Base-by-base conservation (phyloP, 2,329 filamentous ascomycete genomes). In the Cadophora sp. region DNA sequence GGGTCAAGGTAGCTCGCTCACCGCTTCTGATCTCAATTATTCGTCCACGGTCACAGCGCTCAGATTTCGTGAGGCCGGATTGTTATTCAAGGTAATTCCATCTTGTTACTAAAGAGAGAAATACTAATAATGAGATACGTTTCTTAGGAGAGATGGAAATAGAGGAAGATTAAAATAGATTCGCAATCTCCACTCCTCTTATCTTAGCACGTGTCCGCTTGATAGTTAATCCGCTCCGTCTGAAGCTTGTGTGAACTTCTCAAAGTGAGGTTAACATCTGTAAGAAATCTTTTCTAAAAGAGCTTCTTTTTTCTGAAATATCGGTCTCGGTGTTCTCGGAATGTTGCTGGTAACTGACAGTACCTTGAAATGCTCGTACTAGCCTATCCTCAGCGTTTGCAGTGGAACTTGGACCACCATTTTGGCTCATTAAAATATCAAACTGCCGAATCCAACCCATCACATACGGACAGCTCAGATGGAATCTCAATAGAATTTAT, bases 191-290 rank as follows among this genome's bases (percentile, higher is more conserved):
- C 43, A 58, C 63, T 58, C 60, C 58, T 64, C 66, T 70, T 70
- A 69, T 70, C 69, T 66, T 60, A 62, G 62, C 67, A 68, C 63
- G 67, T 67, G 64, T 48, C 43, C 20, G 24, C 50, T 6, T 20
- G 56, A 64, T 67, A 48, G 22, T 65, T 62, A 20, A 55, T 63
- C 63, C 59, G 33, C 22, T 50, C 47, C 43, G 11, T 6, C 2
- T 11, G 41, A 18, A 45, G 41, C 41, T 45, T 45, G n/a, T 45
- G 14, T 45, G 41, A 45, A 45, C 41, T 16, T 13, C 41, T 18
- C 41, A 16, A 45, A 45, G 8, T 39, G 11, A 11, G 7, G 8
- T 5, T 8, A 39, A 13, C 36, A 39, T 30, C 6, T 30, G 4
- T 30, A 6, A 30, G 27, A 30, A 30, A 30, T 6, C 27, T 30